Conservation (phyloP, 2,329 filamentous ascomycete genomes). For the Fusarium foetens region DNA sequence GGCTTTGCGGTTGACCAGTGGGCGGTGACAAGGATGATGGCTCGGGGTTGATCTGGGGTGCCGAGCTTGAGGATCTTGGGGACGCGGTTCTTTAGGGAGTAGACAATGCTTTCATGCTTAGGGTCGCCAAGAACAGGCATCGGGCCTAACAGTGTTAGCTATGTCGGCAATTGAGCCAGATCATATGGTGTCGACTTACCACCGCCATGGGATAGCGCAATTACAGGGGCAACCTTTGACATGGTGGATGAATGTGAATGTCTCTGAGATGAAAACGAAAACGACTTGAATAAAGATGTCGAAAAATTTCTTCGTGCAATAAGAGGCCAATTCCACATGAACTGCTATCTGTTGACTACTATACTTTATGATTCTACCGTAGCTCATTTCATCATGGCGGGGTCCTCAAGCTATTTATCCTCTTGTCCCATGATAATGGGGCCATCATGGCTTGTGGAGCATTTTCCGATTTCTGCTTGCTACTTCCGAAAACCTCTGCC, state of each 20-base stretch:
- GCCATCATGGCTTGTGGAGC: constrained; percentile 39
- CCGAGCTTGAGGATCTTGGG: constrained; percentile 66
- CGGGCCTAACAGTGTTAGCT: constrained; percentile 54
- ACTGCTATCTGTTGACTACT: not conserved
- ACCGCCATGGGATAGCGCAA: constrained; percentile 63
- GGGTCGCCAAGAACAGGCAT: constrained; percentile 68
- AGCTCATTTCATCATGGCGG: constrained; percentile 1
- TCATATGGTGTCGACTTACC: constrained; percentile 44
- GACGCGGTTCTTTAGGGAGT: constrained; percentile 63
- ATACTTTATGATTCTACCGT: not conserved
- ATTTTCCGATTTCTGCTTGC: constrained; percentile 20
- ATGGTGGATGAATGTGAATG: constrained; percentile 44
- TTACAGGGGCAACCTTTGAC: constrained; percentile 54
- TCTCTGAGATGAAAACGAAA: not conserved
- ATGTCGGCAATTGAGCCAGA: not conserved
- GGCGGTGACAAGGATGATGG: constrained; percentile 67
- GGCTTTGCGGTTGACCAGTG: constrained; percentile 64
- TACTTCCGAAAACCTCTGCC: constrained; percentile 17
- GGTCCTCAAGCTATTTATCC: constrained; percentile 31
- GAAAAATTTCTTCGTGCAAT: constrained; percentile 14
- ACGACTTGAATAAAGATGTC: not conserved
- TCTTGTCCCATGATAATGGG: constrained; percentile 13
- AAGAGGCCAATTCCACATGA: constrained; percentile 28
- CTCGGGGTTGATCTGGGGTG: constrained; percentile 59
- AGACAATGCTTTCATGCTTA: constrained; percentile 59